Evolutionary conservation across 1,284 basidiomycete genomes (phyloP).

Genomic region (Ceratobasidium sp.): DNA sequence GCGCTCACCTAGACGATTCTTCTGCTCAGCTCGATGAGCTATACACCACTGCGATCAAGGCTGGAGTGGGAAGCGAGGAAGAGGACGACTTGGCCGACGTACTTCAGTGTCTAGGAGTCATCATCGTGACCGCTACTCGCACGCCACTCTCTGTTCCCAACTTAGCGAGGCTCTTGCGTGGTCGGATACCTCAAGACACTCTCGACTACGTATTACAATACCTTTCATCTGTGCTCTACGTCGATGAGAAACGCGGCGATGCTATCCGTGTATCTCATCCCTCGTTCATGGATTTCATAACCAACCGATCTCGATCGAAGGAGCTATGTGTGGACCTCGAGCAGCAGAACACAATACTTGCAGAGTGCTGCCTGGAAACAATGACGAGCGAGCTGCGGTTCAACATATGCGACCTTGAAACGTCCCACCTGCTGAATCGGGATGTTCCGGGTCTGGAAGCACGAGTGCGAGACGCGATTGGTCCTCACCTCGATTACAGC

Average conservation of each 20-base stretch:
- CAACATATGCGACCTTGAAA: conserved; percentile 32
- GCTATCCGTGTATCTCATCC: conserved; percentile 1
- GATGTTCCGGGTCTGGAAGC: conserved; percentile 16
- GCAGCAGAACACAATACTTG: conserved; percentile 22
- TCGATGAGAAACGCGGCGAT: conserved; percentile 1
- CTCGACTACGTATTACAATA: not conserved
- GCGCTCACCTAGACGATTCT: not conserved
- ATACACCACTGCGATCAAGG: conserved; percentile 24
- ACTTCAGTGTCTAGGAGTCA: not conserved
- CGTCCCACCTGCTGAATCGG: conserved; percentile 7
- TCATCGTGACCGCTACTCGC: conserved; percentile 22
- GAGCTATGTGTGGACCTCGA: conserved; percentile 15
- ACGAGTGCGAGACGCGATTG: not conserved
- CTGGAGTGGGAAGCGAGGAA: not conserved
- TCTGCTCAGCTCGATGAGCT: not conserved
- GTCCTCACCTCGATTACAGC: not conserved
- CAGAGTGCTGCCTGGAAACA: conserved; percentile 19
- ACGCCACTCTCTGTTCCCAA: conserved; percentile 18
- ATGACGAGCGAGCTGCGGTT: conserved; percentile 13
- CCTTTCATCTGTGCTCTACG: conserved; percentile 39
- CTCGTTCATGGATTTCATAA: conserved; percentile 44
- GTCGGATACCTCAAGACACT: not conserved
- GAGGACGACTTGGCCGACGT: not conserved
- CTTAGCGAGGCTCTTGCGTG: conserved; percentile 14
- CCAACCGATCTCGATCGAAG: conserved; percentile 18